Evolutionary conservation across 2,329 filamentous ascomycete species (phyloP), one percentile per base, ranked within the genome.

Genomic region (Exophiala alcalophila): DNA sequence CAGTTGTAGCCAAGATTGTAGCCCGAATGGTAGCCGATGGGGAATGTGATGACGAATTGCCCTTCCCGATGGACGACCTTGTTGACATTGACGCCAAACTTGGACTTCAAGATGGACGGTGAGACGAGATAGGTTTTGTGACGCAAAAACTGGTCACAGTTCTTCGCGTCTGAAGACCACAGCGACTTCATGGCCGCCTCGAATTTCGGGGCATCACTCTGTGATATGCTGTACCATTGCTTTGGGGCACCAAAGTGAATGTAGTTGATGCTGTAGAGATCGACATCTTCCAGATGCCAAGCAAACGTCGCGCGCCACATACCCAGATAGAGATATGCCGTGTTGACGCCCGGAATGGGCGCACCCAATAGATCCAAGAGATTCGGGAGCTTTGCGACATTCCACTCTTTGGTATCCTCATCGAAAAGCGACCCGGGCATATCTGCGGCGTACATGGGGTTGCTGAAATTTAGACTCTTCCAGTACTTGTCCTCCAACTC

Each of bases 241-340:
- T 98, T 98, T 0, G 92, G 92, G 1, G 92, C 92, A 40, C 92
- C 92, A 63, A 98, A 98, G 61, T 98, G 92, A 47, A 98, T 89
- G 64, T 96, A 98, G 69, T 98, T 98, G 75, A 98, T 98, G 64
- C 90, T 97, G 79, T 98, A 98, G 4, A 98, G 78, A 69, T 98
- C 92, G 28, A 98, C 91, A 62, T 98, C 92, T 63, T 98, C 92
- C 39, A 98, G 70, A 76, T 98, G 92, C 92, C 92, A 98, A 6
- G 92, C 92, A 63, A 98, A 98, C 0, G 92, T 97, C 9, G 92
- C 91, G 66, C 97, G 97, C 92, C 92, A 98, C 92, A 98, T 98
- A 29, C 92, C 92, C 47, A 98, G 75, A 61, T 98, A 98, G 2
- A 98, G 78, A 61, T 98, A 98, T 2, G 92, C 91, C 2, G 91